These are phyloP conservation scores for Hypericum perforatum DNA, from an alignment of 345 rosid species.

Conservation along the genomic window DNA sequence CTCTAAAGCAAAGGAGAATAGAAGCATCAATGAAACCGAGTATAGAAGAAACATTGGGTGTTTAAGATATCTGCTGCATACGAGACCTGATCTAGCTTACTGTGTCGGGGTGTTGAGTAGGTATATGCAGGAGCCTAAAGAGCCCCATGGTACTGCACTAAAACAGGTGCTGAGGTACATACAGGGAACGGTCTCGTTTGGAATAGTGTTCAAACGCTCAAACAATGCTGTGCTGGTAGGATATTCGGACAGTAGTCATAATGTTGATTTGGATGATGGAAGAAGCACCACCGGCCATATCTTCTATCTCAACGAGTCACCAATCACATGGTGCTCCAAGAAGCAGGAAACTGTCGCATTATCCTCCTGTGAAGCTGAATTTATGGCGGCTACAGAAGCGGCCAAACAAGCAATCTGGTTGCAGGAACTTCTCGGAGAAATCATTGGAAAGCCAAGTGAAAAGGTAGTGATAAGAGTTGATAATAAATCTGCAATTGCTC, in stretches of 20 bases:
- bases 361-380: background rate
- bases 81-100: background rate
- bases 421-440: slow-evolving; percentile 1
- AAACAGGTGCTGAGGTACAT: slow-evolving; percentile 1
- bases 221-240: slow-evolving; percentile 1
- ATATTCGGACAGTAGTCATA: slow-evolving; percentile 1
- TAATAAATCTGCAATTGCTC: slow-evolving; percentile 2
- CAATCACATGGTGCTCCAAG: slow-evolving; percentile 5
- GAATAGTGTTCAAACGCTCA: background rate
- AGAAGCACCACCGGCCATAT: background rate
- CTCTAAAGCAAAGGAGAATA: background rate
- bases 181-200: background rate
- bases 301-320: background rate
- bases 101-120: background rate
- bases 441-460: background rate
- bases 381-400: background rate
- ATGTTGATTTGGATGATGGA: background rate
- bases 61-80: background rate
- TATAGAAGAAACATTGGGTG: background rate
- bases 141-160: background rate
- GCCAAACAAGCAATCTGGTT: slow-evolving; percentile 9
- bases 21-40: background rate
- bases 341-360: background rate
- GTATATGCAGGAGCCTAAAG: background rate
- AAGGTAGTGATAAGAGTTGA: background rate